Conservation (phyloP, 306 rosid genomes). For the Inga oerstediana region DNA sequence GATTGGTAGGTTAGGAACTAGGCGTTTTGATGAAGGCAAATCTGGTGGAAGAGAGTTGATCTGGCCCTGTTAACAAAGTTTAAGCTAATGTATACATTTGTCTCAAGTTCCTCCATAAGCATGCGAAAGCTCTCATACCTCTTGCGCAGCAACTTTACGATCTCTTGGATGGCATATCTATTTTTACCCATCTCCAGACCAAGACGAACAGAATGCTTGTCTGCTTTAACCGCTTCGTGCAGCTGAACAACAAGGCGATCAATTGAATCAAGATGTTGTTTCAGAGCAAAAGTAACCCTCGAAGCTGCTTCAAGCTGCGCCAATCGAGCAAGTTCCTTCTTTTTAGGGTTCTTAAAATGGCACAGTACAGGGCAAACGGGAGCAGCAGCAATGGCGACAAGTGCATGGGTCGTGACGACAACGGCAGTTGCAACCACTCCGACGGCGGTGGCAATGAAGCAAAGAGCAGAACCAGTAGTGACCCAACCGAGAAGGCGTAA, state of each 20-base stretch:
- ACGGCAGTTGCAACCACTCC: conserved; percentile 14
- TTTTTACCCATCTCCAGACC: not conserved
- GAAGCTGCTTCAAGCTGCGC: not conserved
- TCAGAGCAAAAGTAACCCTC: not conserved
- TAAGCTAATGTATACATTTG: not conserved
- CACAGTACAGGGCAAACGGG: conserved; percentile 40
- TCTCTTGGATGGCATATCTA: not conserved
- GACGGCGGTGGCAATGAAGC: conserved; percentile 38
- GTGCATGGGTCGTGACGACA: conserved; percentile 39
- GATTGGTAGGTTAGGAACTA: not conserved
- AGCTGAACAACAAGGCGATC: not conserved
- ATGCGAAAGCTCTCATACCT: not conserved
- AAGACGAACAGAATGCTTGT: not conserved
- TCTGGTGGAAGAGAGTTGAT: not conserved
- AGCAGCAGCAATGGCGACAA: conserved; percentile 25
- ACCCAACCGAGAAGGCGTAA: conserved; percentile 45
- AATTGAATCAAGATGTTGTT: not conserved
- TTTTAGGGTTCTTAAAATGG: not conserved
- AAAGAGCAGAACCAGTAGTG: conserved; percentile 34
- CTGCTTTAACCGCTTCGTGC: not conserved
- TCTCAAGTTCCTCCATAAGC: not conserved
- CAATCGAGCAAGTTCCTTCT: not conserved
- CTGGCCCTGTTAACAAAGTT: not conserved
- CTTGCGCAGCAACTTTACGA: not conserved
- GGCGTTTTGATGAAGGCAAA: not conserved